Percentiles rank a stretch among this genome's conserved stretches.
Evolutionary conservation across 169 alveolate genomes (phyloP).

Genomic region (Babesia ovis): DNA sequence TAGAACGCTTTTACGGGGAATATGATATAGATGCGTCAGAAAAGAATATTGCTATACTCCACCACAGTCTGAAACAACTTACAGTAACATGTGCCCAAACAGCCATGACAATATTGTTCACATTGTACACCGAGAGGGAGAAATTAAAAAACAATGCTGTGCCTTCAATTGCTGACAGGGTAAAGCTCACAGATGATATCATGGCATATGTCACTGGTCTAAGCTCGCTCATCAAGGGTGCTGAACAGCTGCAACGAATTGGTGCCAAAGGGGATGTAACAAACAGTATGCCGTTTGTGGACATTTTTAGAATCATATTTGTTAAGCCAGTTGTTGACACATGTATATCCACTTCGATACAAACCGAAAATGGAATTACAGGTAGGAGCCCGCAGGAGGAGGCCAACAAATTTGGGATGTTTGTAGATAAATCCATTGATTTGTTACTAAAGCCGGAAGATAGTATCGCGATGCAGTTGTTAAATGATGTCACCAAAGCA

Average conservation of each 20-base stretch:
- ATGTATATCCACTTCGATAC: background rate
- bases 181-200: constrained; percentile 14
- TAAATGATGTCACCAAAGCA: constrained; percentile 35
- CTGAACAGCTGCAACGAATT: constrained; percentile 9
- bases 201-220: constrained; percentile 40
- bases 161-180: background rate
- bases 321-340: constrained; percentile 15
- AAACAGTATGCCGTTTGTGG: constrained; percentile 5
- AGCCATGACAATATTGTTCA: constrained; percentile 25
- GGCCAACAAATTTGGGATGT: constrained; percentile 19
- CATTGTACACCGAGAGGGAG: constrained; percentile 32
- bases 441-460: constrained; percentile 17
- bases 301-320: background rate
- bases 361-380: constrained; percentile 2
- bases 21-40: background rate
- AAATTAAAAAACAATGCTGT: background rate
- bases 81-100: constrained; percentile 21
- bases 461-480: constrained; percentile 50
- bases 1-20: background rate
- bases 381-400: constrained; percentile 22
- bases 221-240: constrained; percentile 48
- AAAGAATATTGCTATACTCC: background rate
- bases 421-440: constrained; percentile 32
- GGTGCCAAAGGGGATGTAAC: background rate
- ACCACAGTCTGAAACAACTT: constrained; percentile 4